These are phyloP conservation scores for Acacia acuminata DNA, from an alignment of 306 rosid genomes.

Conservation along the genomic window DNA sequence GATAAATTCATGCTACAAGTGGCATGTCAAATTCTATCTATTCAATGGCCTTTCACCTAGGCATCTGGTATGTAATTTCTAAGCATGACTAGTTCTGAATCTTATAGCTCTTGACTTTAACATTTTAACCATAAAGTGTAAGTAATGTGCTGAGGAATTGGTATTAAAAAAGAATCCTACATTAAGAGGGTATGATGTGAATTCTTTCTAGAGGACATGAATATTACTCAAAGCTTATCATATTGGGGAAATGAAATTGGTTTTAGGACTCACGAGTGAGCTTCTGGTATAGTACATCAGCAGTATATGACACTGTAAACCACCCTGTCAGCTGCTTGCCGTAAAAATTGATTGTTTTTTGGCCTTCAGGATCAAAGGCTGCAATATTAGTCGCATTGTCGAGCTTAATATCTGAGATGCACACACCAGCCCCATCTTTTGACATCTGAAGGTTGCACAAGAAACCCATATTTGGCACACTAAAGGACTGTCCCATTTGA, in stretches of 20 bases:
- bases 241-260: slow-evolving; percentile 11
- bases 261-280: slow-evolving; percentile 48
- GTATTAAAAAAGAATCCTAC: background rate
- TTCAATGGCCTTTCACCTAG: background rate
- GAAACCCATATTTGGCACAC: slow-evolving; percentile 35
- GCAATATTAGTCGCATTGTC: slow-evolving; percentile 60
- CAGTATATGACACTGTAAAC: slow-evolving; percentile 57
- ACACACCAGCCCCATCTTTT: slow-evolving; percentile 67
- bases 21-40: background rate
- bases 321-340: slow-evolving; percentile 65
- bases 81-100: background rate
- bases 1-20: background rate
- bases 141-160: background rate
- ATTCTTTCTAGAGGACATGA: background rate
- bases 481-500: slow-evolving; percentile 16
- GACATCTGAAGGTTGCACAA: slow-evolving; percentile 75
- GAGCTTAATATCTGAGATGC: slow-evolving; percentile 58
- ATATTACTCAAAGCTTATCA: background rate
- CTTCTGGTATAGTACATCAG: slow-evolving; percentile 33
- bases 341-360: slow-evolving; percentile 43
- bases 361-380: slow-evolving; percentile 38
- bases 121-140: background rate
- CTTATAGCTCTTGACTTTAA: background rate
- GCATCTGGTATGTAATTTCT: background rate
- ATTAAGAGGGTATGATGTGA: background rate